A percentile compares a stretch with the other conserved stretches of the same genome.
Evolutionary conservation across 1,284 basidiomycete genomes (phyloP).

Genomic region (Tylopilus orsonianus): DNA sequence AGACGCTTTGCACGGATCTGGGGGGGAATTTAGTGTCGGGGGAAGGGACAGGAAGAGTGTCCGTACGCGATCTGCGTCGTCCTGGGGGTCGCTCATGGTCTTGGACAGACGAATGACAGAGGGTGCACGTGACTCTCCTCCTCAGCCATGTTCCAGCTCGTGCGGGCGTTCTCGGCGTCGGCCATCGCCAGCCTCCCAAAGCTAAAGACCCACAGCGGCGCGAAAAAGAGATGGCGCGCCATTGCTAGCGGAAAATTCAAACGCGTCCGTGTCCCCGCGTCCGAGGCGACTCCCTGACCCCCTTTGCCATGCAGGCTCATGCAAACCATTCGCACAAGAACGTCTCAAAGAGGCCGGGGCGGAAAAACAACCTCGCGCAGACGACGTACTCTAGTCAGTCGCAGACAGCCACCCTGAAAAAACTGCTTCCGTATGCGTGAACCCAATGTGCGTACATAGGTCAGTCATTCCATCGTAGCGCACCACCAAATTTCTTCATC

Average conservation of each 20-base stretch:
- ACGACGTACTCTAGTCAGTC: conserved; percentile 63
- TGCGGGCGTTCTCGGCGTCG: conserved; percentile 47
- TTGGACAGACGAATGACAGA: background rate
- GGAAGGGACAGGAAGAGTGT: background rate
- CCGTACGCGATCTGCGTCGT: conserved; percentile 75
- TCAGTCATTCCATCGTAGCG: conserved; percentile 4
- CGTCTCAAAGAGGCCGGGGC: conserved; percentile 58
- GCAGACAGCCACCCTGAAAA: conserved; percentile 49
- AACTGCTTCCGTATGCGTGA: no score
- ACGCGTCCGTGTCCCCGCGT: conserved; percentile 50
- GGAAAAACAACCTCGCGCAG: conserved; percentile 64
- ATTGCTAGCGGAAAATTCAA: conserved; percentile 73
- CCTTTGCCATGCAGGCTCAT: conserved; percentile 48
- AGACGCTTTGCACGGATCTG: conserved; percentile 89
- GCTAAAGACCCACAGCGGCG: conserved; percentile 73
- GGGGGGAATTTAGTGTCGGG: background rate
- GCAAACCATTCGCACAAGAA: conserved; percentile 74
- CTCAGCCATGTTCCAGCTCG: conserved; percentile 20
- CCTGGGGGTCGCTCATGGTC: conserved; percentile 57
- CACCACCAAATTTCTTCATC: background rate
- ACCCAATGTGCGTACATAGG: conserved; percentile 5
- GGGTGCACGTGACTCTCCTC: conserved; percentile 22
- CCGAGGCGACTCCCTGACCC: background rate
- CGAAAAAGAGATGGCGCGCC: conserved; percentile 80
- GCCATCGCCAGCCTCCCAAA: conserved; percentile 53